Percentiles rank a stretch among this genome's conserved stretches.
phyloP scores from a whole-genome alignment of 1,284 basidiomycete genomes.

The Ceratobasidium theobromae region DNA sequence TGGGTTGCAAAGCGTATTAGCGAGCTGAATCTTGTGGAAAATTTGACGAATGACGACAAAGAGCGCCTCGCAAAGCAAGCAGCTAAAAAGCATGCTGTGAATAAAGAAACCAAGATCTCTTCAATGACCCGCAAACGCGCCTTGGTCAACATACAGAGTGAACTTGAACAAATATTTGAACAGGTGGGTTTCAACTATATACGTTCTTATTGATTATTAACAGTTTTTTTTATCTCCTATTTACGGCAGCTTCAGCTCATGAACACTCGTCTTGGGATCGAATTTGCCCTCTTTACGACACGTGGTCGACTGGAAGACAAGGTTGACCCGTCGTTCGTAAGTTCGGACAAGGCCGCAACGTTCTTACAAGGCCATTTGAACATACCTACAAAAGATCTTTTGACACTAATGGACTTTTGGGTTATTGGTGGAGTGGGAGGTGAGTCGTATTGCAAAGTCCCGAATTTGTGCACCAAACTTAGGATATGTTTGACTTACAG shows the following conservation, averaged over 20 bases:
- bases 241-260: background rate
- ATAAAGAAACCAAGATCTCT: background rate
- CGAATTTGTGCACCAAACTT: background rate
- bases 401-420: background rate
- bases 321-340: background rate
- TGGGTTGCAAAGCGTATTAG: background rate
- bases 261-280: background rate
- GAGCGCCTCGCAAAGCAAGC: background rate
- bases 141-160: background rate
- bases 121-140: background rate
- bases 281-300: background rate
- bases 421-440: background rate
- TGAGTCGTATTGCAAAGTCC: background rate
- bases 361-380: conserved; percentile 3
- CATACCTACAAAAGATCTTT: background rate
- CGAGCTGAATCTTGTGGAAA: background rate
- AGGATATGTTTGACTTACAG: background rate
- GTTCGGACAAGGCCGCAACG: background rate
- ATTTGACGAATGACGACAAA: background rate
- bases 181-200: background rate
- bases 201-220: background rate
- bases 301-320: background rate
- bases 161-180: background rate
- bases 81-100: background rate
- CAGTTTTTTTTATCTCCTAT: background rate